Evolutionary conservation across 2,329 filamentous ascomycete genomes (phyloP), one percentile per base, ranked within the genome.

Genomic region (Ceratocystis huliohia): DNA sequence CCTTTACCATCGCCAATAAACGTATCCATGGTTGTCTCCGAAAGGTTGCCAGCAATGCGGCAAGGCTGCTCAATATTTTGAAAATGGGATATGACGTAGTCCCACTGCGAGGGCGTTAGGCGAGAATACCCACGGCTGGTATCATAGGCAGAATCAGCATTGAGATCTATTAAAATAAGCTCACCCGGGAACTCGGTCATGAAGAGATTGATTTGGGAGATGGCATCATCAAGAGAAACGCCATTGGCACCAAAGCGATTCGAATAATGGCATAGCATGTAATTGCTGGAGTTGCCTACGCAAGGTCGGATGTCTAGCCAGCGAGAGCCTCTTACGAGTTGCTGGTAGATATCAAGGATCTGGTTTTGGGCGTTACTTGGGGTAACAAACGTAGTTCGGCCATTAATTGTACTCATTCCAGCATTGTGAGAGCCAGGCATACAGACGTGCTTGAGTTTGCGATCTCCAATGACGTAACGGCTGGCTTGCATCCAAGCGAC

Each of bases 401-500:
- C 48, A 5, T 70, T 73, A 65, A 77, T 76, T 1, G 68, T 73
- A 22, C 73, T 74, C 77, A 80, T 80, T 25, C 77, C 78, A 0
- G 77, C 74, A 69, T 80, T 76, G 68, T 80, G 78, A 1, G 76
- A 75, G 17, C 78, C 78, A 1, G 78, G 78, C 74, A 80, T 76
- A 65, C 75, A 74, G 28, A 80, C 74, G 33, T 79, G 74, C 53
- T 75, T 75, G 1, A 80, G 70, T 0, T 73, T 75, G 41, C 78
- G 74, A 66, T 70, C 69, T 7, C 69, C 68, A 62, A 73, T 73
- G 15, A 70, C 67, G 65, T 71, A 68, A 59, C 70, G 69, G 28
- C 71, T 70, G 5, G 45, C 46, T 17, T 67, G 65, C 73, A 74
- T 74, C 72, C 72, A 74, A 4, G 44, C 41, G 15, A 65, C 44